A percentile compares a stretch with the other conserved stretches of the same genome.
phyloP scores from a whole-genome alignment of 352 stramenopile species.

The Phytophthora hibernalis region DNA sequence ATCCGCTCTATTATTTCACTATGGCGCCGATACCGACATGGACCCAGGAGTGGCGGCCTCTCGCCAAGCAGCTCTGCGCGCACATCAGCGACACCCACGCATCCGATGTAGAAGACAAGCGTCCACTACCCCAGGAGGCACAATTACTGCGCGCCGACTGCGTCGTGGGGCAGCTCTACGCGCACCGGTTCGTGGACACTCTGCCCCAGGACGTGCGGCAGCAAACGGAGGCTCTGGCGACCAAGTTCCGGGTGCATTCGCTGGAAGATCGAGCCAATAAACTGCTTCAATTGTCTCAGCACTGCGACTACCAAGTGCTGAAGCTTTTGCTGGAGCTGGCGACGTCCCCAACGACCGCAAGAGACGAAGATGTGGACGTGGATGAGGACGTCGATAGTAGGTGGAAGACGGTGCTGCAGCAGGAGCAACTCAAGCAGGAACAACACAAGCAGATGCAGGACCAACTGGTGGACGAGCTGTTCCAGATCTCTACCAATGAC shows the following conservation, averaged over 20 bases:
- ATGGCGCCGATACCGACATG: conserved; percentile 50
- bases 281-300: conserved; percentile 39
- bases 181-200: conserved; percentile 57
- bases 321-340: conserved; percentile 73
- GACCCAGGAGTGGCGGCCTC: conserved; percentile 71
- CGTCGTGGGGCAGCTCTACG: conserved; percentile 57
- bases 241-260: conserved; percentile 68
- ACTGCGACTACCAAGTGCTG: conserved; percentile 55
- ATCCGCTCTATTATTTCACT: background rate
- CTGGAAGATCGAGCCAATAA: conserved; percentile 48
- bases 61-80: conserved; percentile 54
- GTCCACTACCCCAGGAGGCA: conserved; percentile 23
- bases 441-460: conserved; percentile 37
- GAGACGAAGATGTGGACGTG: conserved; percentile 43
- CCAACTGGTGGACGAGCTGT: conserved; percentile 56
- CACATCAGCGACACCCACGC: conserved; percentile 16
- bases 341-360: conserved; percentile 49
- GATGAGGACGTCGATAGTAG: conserved; percentile 26
- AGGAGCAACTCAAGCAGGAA: conserved; percentile 27
- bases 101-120: background rate
- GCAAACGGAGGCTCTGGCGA: conserved; percentile 48
- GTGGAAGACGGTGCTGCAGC: conserved; percentile 28
- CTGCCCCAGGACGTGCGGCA: conserved; percentile 54
- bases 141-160: conserved; percentile 54
- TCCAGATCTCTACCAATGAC: conserved; percentile 70